A percentile compares a stretch with the other conserved stretches of the same genome.
phyloP scores from a whole-genome alignment of 169 alveolate genomes.

The Plasmodium vivax region DNA sequence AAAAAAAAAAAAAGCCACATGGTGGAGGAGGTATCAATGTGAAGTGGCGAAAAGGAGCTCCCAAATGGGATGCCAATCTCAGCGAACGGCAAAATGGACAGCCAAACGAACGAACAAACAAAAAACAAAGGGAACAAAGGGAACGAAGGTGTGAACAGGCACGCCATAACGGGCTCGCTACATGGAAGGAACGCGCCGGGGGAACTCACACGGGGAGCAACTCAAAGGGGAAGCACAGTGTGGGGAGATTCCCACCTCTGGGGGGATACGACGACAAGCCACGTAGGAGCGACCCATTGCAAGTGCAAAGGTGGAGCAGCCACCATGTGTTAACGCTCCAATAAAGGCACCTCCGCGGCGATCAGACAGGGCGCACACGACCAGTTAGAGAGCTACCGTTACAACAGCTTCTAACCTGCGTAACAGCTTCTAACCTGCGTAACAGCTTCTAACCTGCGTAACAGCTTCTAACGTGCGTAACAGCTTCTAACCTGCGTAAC shows the following conservation, averaged over 20 bases:
- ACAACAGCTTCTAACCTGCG: no score
- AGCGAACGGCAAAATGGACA: not conserved
- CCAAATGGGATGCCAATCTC: not conserved
- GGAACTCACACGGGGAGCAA: not conserved
- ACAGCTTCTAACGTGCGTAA: not conserved
- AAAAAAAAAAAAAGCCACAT: not conserved
- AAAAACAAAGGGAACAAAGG: no score
- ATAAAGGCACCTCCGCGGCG: not conserved
- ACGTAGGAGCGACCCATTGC: not conserved
- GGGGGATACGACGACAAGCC: not conserved
- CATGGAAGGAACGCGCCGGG: not conserved
- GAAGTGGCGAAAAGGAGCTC: not conserved
- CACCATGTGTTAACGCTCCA: not conserved
- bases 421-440: no score
- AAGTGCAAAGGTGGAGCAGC: not conserved
- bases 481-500: not conserved
- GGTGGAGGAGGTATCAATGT: not conserved
- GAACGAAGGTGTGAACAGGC: not conserved
- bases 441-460: no score
- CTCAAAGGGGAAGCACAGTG: not conserved
- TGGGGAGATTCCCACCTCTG: not conserved
- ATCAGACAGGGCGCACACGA: not conserved
- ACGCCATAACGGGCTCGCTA: not conserved
- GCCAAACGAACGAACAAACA: no score
- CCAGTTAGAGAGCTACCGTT: not conserved